Conservation (phyloP, 2,329 filamentous ascomycete genomes). For the Aspergillus proliferans region DNA sequence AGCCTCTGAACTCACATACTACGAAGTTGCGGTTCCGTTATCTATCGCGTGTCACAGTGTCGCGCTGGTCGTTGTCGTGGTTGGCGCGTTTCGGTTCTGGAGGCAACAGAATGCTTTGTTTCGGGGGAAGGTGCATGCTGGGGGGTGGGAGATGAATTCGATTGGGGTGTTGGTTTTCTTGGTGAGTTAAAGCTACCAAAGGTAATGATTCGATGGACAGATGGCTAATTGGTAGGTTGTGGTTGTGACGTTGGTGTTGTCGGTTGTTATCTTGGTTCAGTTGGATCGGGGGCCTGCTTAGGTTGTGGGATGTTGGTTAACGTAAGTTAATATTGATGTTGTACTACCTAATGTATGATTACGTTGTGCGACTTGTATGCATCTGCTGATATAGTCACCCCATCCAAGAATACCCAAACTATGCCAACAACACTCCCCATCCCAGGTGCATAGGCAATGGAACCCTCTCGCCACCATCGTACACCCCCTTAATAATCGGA, state of each 20-base stretch:
- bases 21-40: conserved; percentile 57
- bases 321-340: no score
- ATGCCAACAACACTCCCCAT: not conserved
- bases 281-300: conserved; percentile 1
- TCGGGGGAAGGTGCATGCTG: conserved; percentile 51
- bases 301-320: not conserved
- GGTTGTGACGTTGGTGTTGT: conserved; percentile 11
- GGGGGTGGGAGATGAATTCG: conserved; percentile 53
- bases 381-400: not conserved
- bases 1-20: conserved; percentile 50
- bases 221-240: conserved; percentile 8
- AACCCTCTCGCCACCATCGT: conserved; percentile 8
- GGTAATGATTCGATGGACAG: not conserved
- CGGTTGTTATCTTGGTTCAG: conserved; percentile 8
- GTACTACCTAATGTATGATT: no score
- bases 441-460: conserved; percentile 11
- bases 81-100: conserved; percentile 57
- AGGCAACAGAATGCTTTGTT: conserved; percentile 55
- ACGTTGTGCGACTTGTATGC: not conserved
- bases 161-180: conserved; percentile 43
- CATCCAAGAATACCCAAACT: not conserved
- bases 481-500: conserved; percentile 12
- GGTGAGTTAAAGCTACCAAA: conserved; percentile 37
- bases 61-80: conserved; percentile 44
- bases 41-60: conserved; percentile 42